Conservation (phyloP, 1,284 basidiomycete species). For the Rhodotorula sp. region DNA sequence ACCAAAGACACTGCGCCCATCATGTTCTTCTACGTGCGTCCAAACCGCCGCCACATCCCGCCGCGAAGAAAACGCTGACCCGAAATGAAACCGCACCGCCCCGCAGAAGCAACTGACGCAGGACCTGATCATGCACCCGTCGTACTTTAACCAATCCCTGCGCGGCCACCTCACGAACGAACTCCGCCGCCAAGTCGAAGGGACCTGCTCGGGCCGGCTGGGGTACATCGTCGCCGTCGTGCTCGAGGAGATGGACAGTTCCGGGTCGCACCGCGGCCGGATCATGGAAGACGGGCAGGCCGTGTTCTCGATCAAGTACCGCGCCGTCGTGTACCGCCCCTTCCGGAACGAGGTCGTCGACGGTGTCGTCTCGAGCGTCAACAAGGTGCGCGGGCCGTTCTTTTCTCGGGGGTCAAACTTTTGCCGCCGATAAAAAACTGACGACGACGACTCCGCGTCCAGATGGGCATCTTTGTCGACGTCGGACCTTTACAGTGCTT, state of each 20-base stretch:
- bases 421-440: no score
- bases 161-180: slow-evolving; percentile 88
- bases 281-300: slow-evolving; percentile 63
- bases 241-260: slow-evolving; percentile 55
- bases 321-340: slow-evolving; percentile 90
- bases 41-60: background rate
- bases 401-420: no score
- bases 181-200: slow-evolving; percentile 93
- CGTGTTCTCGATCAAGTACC: slow-evolving; percentile 43
- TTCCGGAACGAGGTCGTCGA: slow-evolving; percentile 99
- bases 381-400: slow-evolving; percentile 64
- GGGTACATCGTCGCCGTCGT: slow-evolving; percentile 98
- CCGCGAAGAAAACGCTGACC: background rate
- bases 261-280: slow-evolving; percentile 49
- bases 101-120: slow-evolving; percentile 69
- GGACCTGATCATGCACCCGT: slow-evolving; percentile 92
- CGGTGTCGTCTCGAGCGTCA: slow-evolving; percentile 91
- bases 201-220: slow-evolving; percentile 91
- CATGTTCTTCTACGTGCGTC: slow-evolving; percentile 24
- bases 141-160: slow-evolving; percentile 96
- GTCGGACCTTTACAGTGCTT: slow-evolving; percentile 90
- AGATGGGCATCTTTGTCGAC: slow-evolving; percentile 99
- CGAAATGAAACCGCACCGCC: no score
- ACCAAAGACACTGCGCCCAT: no score
- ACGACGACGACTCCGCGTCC: slow-evolving; percentile 9